Percentiles rank a stretch among this genome's conserved stretches.
These are phyloP conservation scores for Aspergillus steynii DNA, from an alignment of 495 filamentous ascomycete species.

Conservation along the genomic window DNA sequence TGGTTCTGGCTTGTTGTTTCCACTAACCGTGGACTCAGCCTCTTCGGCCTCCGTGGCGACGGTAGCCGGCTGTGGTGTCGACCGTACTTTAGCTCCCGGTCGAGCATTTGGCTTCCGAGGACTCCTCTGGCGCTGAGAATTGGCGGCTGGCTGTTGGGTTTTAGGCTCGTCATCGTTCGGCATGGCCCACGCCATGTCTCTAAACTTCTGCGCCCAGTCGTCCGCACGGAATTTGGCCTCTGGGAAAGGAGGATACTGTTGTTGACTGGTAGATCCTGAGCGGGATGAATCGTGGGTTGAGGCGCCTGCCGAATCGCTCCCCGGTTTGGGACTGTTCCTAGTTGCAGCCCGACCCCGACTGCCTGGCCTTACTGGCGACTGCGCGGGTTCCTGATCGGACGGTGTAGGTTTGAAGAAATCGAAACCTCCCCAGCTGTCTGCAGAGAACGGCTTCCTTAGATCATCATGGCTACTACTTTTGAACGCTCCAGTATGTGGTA, in stretches of 20 bases:
- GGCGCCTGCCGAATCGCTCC: constrained; percentile 18
- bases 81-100: constrained; percentile 26
- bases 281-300: constrained; percentile 19
- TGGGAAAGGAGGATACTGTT: constrained; percentile 36
- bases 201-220: constrained; percentile 66
- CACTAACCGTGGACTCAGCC: constrained; percentile 31
- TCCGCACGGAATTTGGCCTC: constrained; percentile 61
- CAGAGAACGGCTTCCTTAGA: constrained; percentile 73
- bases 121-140: constrained; percentile 33
- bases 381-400: constrained; percentile 32
- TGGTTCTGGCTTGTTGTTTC: constrained; percentile 13
- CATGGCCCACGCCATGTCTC: constrained; percentile 53
- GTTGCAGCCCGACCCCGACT: constrained; percentile 30
- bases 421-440: constrained; percentile 51
- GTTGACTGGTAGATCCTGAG: constrained; percentile 18
- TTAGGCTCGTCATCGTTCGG: constrained; percentile 36
- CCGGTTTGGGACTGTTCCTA: constrained; percentile 19
- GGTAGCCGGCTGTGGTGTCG: constrained; percentile 35
- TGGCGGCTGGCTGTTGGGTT: constrained; percentile 27
- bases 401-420: constrained; percentile 52
- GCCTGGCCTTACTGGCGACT: constrained; percentile 33
- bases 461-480: constrained; percentile 66
- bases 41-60: constrained; percentile 49
- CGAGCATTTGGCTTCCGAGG: constrained; percentile 36
- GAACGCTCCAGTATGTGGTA: constrained; percentile 14